phyloP scores from a whole-genome alignment of 768 basidiomycete genomes.

The Leccinum subgranulosum region DNA sequence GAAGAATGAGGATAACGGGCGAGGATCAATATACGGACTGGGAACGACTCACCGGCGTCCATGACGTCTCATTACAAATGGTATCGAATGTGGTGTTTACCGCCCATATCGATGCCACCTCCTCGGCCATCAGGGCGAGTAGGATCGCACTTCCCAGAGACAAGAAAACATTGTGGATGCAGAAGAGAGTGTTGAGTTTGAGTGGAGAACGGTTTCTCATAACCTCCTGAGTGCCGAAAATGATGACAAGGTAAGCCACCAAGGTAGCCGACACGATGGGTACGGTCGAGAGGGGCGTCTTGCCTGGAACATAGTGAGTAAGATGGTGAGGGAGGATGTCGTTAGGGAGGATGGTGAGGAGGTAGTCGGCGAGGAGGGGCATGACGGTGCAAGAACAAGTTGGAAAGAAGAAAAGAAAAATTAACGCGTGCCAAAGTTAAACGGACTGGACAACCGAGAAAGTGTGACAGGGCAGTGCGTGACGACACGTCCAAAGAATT shows the following conservation, averaged over 20 bases:
- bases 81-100: conserved; percentile 69
- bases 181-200: conserved; percentile 82
- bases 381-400: conserved; percentile 41
- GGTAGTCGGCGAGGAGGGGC: conserved; percentile 71
- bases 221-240: conserved; percentile 79
- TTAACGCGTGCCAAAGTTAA: conserved; percentile 24
- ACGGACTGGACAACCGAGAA: conserved; percentile 11
- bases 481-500: neutral
- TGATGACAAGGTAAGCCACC: conserved; percentile 77
- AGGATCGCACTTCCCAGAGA: conserved; percentile 81
- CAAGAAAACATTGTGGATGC: conserved; percentile 87
- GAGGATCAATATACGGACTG: neutral
- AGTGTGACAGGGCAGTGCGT: conserved; percentile 28
- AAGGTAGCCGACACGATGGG: conserved; percentile 69
- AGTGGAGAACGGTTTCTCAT: conserved; percentile 77
- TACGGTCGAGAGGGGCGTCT: conserved; percentile 57
- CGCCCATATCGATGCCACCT: conserved; percentile 78
- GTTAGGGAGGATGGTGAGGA: conserved; percentile 56
- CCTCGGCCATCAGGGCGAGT: conserved; percentile 87
- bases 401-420: conserved; percentile 17
- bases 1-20: conserved; percentile 1
- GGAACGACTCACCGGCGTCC: conserved; percentile 73
- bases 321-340: conserved; percentile 36
- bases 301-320: conserved; percentile 50
- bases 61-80: conserved; percentile 73